These are phyloP conservation scores for Heliamphora exappendiculata DNA, from an alignment of 148 eudicot genomes.

Conservation along the genomic window DNA sequence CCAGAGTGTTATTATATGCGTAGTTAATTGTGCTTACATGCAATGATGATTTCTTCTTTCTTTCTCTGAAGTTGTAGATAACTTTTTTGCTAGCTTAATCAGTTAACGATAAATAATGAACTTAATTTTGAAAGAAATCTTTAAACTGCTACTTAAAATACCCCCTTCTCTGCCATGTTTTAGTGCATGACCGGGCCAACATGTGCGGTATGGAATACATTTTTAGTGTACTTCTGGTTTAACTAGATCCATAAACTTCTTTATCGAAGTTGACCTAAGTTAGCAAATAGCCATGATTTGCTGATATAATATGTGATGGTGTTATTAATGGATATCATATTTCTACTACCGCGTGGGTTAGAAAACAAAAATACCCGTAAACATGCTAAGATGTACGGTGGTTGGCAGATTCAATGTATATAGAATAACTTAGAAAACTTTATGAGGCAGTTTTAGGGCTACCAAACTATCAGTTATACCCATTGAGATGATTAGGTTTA, in stretches of 20 bases:
- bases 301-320: too few relatives aligned
- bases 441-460: too few relatives aligned
- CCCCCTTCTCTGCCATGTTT: neutral
- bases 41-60: neutral
- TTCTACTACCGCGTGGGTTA: too few relatives aligned
- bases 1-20: neutral
- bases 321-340: too few relatives aligned
- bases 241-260: neutral
- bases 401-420: too few relatives aligned
- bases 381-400: too few relatives aligned
- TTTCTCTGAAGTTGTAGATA: neutral
- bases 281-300: neutral
- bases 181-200: neutral
- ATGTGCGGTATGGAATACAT: neutral
- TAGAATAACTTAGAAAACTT: too few relatives aligned
- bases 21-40: neutral
- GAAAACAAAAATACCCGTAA: too few relatives aligned
- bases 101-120: neutral
- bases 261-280: neutral
- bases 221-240: neutral
- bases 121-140: neutral
- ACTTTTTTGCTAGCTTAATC: neutral
- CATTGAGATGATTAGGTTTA: too few relatives aligned
- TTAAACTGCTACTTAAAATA: neutral
- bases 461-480: too few relatives aligned